These are phyloP conservation scores for Magnolia changhungtana DNA, from an alignment of 164 flowering plant genomes.

Conservation along the genomic window DNA sequence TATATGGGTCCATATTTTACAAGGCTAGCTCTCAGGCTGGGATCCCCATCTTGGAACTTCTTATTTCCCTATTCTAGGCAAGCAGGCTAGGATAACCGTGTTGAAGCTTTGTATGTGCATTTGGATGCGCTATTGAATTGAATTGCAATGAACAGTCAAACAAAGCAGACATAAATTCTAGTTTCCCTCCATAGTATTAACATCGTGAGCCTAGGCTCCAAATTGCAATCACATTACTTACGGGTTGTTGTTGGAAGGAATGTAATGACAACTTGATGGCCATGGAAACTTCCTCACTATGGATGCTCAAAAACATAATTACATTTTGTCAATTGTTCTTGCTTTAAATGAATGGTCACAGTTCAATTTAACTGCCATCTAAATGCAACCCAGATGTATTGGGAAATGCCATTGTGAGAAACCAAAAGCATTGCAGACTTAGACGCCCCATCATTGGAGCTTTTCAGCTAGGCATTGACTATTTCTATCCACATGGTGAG, in stretches of 20 bases:
- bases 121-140: not conserved
- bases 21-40: not conserved
- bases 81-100: not conserved
- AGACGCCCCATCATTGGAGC: not conserved
- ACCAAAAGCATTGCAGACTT: not conserved
- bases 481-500: not conserved
- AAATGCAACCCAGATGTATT: not conserved
- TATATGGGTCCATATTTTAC: not conserved
- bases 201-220: not conserved
- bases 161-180: not conserved
- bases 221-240: not conserved
- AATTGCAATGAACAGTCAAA: not conserved
- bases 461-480: not conserved
- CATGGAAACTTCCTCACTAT: not conserved
- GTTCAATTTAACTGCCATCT: not conserved
- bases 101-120: not conserved
- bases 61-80: not conserved
- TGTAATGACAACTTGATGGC: not conserved
- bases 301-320: not conserved
- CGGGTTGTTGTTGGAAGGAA: not conserved
- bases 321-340: not conserved
- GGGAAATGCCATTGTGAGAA: not conserved
- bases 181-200: no score
- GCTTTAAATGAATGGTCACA: not conserved
- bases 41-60: not conserved